These are phyloP conservation scores for Stenogyne calaminthoides DNA, from an alignment of 305 asterid species.

Conservation along the genomic window DNA sequence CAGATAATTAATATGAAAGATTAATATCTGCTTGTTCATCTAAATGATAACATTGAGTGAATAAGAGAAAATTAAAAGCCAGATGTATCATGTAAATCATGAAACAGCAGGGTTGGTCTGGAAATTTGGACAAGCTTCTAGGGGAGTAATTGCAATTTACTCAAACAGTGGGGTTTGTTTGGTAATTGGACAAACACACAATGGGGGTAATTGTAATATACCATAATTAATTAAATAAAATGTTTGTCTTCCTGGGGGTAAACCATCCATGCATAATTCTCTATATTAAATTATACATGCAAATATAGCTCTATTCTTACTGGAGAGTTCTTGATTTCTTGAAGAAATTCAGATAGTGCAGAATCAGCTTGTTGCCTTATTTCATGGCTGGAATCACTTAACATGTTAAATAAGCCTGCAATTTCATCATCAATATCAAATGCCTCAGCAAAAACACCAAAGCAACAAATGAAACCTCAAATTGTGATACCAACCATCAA, in stretches of 20 bases:
- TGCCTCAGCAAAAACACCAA: conserved; percentile 27
- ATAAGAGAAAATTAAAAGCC: conserved; percentile 12
- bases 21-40: conserved; percentile 21
- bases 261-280: neutral
- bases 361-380: conserved; percentile 99
- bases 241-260: neutral
- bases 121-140: neutral
- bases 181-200: neutral
- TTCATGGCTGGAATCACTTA: conserved; percentile 97
- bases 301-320: conserved; percentile 54
- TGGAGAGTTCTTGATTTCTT: conserved; percentile 98
- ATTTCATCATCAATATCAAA: conserved; percentile 30
- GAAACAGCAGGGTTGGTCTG: conserved; percentile 6
- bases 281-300: conserved; percentile 21
- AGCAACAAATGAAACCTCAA: conserved; percentile 24
- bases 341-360: conserved; percentile 98
- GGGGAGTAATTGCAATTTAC: neutral
- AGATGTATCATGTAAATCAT: conserved; percentile 13
- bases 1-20: conserved; percentile 36
- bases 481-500: conserved; percentile 74
- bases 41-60: conserved; percentile 3
- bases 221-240: neutral
- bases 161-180: neutral
- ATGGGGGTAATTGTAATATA: neutral
- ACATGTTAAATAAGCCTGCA: conserved; percentile 96